Evolutionary conservation across 345 rosid species (phyloP), one percentile per base, ranked within the genome.

Genomic region (Leavenworthia alabamica): DNA sequence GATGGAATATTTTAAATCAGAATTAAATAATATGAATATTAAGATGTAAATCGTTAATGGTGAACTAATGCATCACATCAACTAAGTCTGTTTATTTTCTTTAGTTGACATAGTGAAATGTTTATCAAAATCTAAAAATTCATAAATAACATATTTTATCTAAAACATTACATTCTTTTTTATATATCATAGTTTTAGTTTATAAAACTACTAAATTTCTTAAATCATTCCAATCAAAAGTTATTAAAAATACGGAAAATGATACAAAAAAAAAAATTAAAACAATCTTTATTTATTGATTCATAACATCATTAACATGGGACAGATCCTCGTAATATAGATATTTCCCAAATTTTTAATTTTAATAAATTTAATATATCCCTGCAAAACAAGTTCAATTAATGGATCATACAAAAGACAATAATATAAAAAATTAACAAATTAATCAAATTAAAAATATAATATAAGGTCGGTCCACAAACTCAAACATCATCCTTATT

Each of bases 401-500:
- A 1, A 39, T 26, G 22, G 8, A 37, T 22, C 43, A 54, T 35
- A 13, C 6, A 13, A 35, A 54, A 36, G 3, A n/a, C 19, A 26
- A 4, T n/a, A 22, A 56, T 37, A 23, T 13, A 37, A 23, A n/a
- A 22, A 4, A n/a, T n/a, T 28, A 12, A 50, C 12, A 7, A 3
- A 24, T 13, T 23, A 48, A 13, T 48, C 17, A 26, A 26, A 48
- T 13, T 48, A n/a, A n/a, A 10, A 32, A 39, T 24, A 41, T 4
- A 42, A 31, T 59, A 44, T 16, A 43, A 43, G 39, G 20, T 20
- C n/a, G 52, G 54, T 60, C 65, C 65, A 60, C 65, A 31, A 54
- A 59, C 31, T 42, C 50, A 50, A 27, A 27, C 62, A 57, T 57
- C 39, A 39, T 57, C 41, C 40, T 29, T 29, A 6, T n/a, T 58